phyloP scores from a whole-genome alignment of 2,329 filamentous ascomycete species.

The Colletotrichum horii region DNA sequence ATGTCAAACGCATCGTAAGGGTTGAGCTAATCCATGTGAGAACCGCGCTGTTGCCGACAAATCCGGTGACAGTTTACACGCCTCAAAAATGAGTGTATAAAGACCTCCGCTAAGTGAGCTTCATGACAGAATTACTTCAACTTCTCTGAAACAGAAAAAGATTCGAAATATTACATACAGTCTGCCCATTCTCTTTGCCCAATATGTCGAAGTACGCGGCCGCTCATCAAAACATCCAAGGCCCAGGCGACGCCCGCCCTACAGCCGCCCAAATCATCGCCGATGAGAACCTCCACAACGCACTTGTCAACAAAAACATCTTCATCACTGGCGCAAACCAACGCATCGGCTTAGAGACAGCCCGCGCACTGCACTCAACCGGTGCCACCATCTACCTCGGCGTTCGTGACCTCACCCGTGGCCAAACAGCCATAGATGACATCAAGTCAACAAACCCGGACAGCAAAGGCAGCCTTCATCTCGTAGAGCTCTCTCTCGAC shows the following conservation, averaged over 20 bases:
- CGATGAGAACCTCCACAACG: conserved; percentile 9
- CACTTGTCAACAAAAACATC: conserved; percentile 35
- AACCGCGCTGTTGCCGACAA: background rate
- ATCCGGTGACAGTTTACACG: accelerated
- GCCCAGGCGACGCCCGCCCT: conserved; percentile 20
- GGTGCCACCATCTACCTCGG: conserved; percentile 42
- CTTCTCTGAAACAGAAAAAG: too few species aligned
- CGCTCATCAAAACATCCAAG: background rate
- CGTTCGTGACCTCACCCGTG: conserved; percentile 37
- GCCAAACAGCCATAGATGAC: conserved; percentile 28
- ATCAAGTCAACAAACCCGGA: conserved; percentile 1
- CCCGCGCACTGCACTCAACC: conserved; percentile 38
- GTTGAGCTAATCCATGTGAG: background rate
- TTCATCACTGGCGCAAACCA: conserved; percentile 42
- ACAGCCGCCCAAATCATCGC: conserved; percentile 21
- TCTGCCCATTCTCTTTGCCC: too few species aligned
- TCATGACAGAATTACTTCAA: too few species aligned
- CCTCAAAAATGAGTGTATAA: accelerated
- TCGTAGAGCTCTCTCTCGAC: conserved; percentile 8
- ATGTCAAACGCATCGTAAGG: accelerated
- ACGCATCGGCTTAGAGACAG: conserved; percentile 43
- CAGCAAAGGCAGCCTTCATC: background rate
- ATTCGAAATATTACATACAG: too few species aligned
- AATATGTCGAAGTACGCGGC: background rate
- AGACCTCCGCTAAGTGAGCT: accelerated